phyloP scores from a whole-genome alignment of 768 basidiomycete species.

The Kondoa subrosea region DNA sequence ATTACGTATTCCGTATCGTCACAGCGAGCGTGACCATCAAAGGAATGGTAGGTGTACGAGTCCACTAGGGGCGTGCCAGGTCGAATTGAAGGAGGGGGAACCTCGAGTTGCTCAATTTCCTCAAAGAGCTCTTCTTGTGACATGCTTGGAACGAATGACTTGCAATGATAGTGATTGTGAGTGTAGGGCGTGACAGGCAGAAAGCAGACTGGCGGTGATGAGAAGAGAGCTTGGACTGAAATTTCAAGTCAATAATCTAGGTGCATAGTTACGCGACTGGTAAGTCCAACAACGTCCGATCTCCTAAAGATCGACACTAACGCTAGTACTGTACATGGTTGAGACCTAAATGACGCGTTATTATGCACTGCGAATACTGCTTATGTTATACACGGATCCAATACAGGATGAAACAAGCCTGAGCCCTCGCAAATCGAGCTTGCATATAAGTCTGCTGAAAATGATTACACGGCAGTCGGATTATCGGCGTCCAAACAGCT shows the following conservation, averaged over 20 bases:
- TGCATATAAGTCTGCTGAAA: too few relatives aligned
- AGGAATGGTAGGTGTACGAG: constrained; percentile 28
- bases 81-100: constrained; percentile 18
- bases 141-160: background rate
- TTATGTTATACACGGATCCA: too few relatives aligned
- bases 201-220: background rate
- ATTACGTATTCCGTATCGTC: constrained; percentile 42
- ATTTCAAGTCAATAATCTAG: background rate
- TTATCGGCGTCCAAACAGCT: background rate
- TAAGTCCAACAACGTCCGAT: background rate
- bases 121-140: background rate
- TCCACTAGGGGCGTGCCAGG: constrained; percentile 18
- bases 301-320: background rate
- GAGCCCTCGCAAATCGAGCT: too few relatives aligned
- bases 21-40: constrained; percentile 17
- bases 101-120: background rate
- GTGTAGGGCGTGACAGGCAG: too few relatives aligned
- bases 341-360: too few relatives aligned
- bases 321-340: too few relatives aligned
- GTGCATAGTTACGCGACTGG: background rate
- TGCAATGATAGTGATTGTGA: background rate
- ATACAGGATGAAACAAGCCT: too few relatives aligned
- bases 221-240: background rate
- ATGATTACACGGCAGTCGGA: background rate
- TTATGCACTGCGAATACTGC: too few relatives aligned